phyloP scores from a whole-genome alignment of 768 basidiomycete species.

The Hirschioporus abietinus region DNA sequence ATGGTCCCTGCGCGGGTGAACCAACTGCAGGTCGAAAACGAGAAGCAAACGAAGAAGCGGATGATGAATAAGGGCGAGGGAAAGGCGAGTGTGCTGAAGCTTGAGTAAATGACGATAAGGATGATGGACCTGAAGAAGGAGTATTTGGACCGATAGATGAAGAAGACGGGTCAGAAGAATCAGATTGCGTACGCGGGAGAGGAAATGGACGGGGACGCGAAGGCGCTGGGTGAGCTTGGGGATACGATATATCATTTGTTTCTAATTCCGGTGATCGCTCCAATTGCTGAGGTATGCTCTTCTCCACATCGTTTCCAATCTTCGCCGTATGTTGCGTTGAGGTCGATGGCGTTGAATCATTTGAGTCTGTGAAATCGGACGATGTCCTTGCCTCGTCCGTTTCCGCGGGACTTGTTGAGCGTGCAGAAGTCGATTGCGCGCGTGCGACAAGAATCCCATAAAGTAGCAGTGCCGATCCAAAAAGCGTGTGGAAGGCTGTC shows the following conservation, averaged over 20 bases:
- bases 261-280: neutral
- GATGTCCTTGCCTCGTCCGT: neutral
- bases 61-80: neutral
- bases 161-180: neutral
- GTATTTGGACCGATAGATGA: neutral
- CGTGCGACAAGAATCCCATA: constrained; percentile 58
- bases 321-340: neutral
- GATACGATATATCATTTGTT: neutral
- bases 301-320: neutral
- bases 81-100: neutral
- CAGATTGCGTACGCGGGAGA: neutral
- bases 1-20: constrained; percentile 49
- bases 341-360: neutral
- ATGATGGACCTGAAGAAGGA: constrained; percentile 1
- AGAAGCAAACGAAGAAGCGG: constrained; percentile 1
- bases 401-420: neutral
- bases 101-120: neutral
- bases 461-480: constrained; percentile 59
- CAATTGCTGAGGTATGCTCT: neutral
- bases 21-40: constrained; percentile 17
- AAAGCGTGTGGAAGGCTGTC: constrained; percentile 60
- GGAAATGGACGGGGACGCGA: neutral
- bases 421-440: constrained; percentile 10
- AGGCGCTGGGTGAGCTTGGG: neutral
- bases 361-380: neutral